Evolutionary conservation across 2,329 filamentous ascomycete genomes (phyloP).

Genomic region (Cercospora brassicicola): DNA sequence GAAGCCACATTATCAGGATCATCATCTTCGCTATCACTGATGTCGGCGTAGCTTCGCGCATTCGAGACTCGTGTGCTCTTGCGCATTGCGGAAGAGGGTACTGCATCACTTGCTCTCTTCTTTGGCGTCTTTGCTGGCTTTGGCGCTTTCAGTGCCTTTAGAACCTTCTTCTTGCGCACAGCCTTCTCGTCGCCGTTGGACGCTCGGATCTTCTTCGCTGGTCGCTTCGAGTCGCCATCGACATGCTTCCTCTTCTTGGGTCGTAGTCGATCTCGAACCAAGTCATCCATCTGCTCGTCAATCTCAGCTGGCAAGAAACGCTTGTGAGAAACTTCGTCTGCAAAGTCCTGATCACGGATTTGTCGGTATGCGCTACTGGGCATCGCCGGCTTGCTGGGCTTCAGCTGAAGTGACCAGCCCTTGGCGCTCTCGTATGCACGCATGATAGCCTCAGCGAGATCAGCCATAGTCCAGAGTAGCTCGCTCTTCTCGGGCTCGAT

Average conservation of each 20-base stretch:
- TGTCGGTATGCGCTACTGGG: constrained; percentile 75
- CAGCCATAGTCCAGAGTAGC: constrained; percentile 80
- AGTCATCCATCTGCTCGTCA: constrained; percentile 72
- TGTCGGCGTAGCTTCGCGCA: constrained; percentile 49
- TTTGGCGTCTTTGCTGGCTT: constrained; percentile 38
- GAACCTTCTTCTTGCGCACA: constrained; percentile 34
- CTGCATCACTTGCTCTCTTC: constrained; percentile 40
- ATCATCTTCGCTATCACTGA: constrained; percentile 43
- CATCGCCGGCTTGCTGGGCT: constrained; percentile 75
- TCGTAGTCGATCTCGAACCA: constrained; percentile 71
- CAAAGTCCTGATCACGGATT: constrained; percentile 72
- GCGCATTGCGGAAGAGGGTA: constrained; percentile 44
- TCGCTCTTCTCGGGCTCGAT: constrained; percentile 68
- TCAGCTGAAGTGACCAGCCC: constrained; percentile 82
- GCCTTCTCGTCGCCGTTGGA: constrained; percentile 31
- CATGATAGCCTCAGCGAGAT: constrained; percentile 79
- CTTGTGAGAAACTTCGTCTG: constrained; percentile 82
- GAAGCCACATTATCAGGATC: constrained; percentile 39
- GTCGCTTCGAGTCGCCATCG: constrained; percentile 21
- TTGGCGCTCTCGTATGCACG: constrained; percentile 83
- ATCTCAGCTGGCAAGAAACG: constrained; percentile 75
- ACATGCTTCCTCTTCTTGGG: constrained; percentile 50
- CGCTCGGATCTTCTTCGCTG: constrained; percentile 34
- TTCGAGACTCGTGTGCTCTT: constrained; percentile 45
- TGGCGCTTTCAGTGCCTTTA: constrained; percentile 41